Conservation (phyloP, 2,329 filamentous ascomycete genomes). For the Aureobasidium sp. region DNA sequence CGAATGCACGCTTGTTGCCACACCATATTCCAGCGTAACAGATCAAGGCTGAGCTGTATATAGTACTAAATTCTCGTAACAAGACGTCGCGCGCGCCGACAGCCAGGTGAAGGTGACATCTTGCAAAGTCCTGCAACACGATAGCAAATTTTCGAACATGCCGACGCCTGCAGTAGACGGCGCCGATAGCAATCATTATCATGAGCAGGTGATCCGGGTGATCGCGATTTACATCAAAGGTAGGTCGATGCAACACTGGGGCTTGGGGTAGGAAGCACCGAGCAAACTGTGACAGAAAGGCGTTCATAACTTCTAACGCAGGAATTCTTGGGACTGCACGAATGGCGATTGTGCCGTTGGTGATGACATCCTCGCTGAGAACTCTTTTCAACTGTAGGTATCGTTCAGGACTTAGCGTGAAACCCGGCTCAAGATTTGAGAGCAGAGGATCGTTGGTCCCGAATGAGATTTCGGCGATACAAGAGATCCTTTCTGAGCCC, state of each 20-base stretch:
- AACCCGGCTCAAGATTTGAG: not conserved
- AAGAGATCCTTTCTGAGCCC: not conserved
- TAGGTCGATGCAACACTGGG: not conserved
- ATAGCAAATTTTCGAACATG: not conserved
- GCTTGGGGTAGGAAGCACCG: not conserved
- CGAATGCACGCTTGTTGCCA: not conserved
- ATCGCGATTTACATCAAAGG: not conserved
- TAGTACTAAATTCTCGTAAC: not conserved
- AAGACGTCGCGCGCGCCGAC: not conserved
- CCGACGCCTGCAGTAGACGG: not conserved
- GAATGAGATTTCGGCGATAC: not conserved
- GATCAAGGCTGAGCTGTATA: slow-evolving; percentile 10
- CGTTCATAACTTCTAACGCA: not conserved
- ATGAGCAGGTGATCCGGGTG: not conserved
- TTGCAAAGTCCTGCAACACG: not conserved
- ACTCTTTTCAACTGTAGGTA: not conserved
- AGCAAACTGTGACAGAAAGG: not conserved
- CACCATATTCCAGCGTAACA: not conserved
- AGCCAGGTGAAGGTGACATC: not conserved
- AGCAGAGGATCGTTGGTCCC: not conserved
- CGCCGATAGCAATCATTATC: not conserved
- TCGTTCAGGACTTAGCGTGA: not conserved
- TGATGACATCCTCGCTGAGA: not conserved
- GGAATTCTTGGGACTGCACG: not conserved
- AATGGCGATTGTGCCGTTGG: not conserved